Evolutionary conservation across 2,329 filamentous ascomycete genomes (phyloP).

Genomic region (Paracamarosporium sp.): DNA sequence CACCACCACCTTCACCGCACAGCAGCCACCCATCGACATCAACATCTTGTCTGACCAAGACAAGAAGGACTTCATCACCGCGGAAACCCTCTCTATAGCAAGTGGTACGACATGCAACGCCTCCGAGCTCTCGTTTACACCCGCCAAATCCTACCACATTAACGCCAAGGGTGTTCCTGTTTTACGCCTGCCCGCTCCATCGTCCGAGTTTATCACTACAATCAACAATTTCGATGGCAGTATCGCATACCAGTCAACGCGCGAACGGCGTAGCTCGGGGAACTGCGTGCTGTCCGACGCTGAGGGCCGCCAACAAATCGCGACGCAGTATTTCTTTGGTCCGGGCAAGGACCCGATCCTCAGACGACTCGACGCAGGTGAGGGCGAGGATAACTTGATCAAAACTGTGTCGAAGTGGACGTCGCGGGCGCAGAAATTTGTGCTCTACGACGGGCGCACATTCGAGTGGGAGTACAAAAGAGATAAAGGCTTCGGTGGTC

Average conservation of each 20-base stretch:
- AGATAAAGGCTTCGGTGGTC: constrained; percentile 19
- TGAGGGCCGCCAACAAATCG: constrained; percentile 50
- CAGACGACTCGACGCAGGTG: constrained; percentile 38
- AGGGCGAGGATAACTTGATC: constrained; percentile 28
- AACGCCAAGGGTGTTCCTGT: constrained; percentile 54
- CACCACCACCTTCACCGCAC: constrained; percentile 12
- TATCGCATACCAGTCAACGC: constrained; percentile 60
- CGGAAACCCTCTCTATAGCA: constrained; percentile 21
- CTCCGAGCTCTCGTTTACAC: constrained; percentile 42
- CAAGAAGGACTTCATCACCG: constrained; percentile 24
- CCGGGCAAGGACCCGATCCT: constrained; percentile 61
- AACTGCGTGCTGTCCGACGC: constrained; percentile 56
- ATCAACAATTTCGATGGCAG: constrained; percentile 45
- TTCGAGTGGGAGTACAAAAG: constrained; percentile 64
- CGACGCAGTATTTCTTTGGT: constrained; percentile 65
- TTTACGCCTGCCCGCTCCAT: constrained; percentile 52
- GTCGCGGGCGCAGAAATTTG: constrained; percentile 57
- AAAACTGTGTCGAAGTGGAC: constrained; percentile 50
- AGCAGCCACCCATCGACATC: constrained; percentile 15
- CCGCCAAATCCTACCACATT: constrained; percentile 58
- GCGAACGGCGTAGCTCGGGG: constrained; percentile 56
- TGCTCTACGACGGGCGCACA: constrained; percentile 54
- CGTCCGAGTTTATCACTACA: constrained; percentile 45
- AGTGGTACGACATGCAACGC: constrained; percentile 22
- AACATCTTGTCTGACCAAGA: constrained; percentile 19